A percentile compares a stretch with the other conserved stretches of the same genome.
Evolutionary conservation across 2,329 filamentous ascomycete species (phyloP).

Genomic region (Geosmithia morbida): DNA sequence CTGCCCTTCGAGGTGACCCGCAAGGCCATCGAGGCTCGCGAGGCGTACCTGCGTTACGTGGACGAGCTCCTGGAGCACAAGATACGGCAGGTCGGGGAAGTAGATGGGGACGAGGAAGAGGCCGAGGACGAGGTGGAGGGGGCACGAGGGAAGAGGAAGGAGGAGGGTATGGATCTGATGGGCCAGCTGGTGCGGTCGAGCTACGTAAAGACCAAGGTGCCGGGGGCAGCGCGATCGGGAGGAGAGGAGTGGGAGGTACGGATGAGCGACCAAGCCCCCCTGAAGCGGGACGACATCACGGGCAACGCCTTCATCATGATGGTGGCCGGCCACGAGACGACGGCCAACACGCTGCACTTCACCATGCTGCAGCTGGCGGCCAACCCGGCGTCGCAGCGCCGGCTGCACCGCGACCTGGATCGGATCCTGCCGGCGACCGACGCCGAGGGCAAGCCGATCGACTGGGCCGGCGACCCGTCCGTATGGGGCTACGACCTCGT

Average conservation of each 20-base stretch:
- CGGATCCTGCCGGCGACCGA: constrained; percentile 36
- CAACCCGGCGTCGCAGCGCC: constrained; percentile 46
- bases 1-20: constrained; percentile 37
- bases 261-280: constrained; percentile 14
- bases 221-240: no score
- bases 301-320: constrained; percentile 58
- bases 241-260: constrained; percentile 13
- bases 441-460: constrained; percentile 7
- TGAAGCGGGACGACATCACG: constrained; percentile 52
- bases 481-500: constrained; percentile 64
- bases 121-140: constrained; percentile 4
- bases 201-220: constrained; percentile 8
- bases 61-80: constrained; percentile 53
- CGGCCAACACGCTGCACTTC: constrained; percentile 63
- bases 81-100: constrained; percentile 25
- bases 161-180: constrained; percentile 38
- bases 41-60: constrained; percentile 50
- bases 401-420: constrained; percentile 56
- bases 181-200: constrained; percentile 31
- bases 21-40: constrained; percentile 28
- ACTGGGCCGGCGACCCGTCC: constrained; percentile 24
- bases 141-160: constrained; percentile 16
- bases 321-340: constrained; percentile 70
- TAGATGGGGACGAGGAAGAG: no score
- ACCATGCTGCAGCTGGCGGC: constrained; percentile 53